phyloP scores from a whole-genome alignment of 331 rosid species.

The Rhamnella rubrinervis region DNA sequence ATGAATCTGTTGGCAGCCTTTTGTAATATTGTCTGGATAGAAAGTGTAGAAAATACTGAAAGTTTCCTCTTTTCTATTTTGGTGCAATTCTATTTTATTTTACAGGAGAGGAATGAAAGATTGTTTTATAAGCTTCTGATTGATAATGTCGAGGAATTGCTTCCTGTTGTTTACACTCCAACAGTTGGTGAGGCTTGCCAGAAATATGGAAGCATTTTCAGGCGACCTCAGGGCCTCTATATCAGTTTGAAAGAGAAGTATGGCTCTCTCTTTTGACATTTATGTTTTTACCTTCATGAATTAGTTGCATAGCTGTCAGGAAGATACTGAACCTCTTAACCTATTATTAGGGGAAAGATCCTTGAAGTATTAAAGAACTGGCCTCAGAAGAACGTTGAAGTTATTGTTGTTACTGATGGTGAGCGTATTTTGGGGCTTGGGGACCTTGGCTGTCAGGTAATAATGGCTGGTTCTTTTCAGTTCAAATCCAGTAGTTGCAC shows the following conservation, averaged over 20 bases:
- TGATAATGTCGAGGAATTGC: conserved; percentile 91
- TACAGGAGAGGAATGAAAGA: conserved; percentile 87
- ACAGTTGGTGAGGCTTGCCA: conserved; percentile 99
- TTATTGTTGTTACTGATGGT: conserved; percentile 94
- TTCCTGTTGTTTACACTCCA: conserved; percentile 95
- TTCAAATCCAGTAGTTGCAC: neutral
- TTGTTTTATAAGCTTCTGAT: conserved; percentile 89
- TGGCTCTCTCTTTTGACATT: neutral
- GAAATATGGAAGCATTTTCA: conserved; percentile 89
- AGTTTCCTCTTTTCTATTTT: conserved; percentile 11
- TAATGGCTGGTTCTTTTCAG: neutral
- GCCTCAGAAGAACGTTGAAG: conserved; percentile 89
- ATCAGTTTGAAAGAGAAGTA: conserved; percentile 94
- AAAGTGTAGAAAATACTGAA: neutral
- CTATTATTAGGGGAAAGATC: conserved; percentile 66
- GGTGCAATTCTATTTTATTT: conserved; percentile 8
- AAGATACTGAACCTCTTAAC: conserved; percentile 8
- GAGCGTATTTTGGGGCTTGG: conserved; percentile 98
- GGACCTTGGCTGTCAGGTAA: conserved; percentile 97
- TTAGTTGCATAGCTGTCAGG: conserved; percentile 9
- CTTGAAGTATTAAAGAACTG: conserved; percentile 93
- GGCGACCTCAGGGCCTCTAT: conserved; percentile 94
- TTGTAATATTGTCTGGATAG: neutral
- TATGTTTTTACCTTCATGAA: neutral
- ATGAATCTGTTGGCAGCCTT: no score